Conservation (phyloP, 2,329 filamentous ascomycete genomes). For the Ophioceras dolichostomum region DNA sequence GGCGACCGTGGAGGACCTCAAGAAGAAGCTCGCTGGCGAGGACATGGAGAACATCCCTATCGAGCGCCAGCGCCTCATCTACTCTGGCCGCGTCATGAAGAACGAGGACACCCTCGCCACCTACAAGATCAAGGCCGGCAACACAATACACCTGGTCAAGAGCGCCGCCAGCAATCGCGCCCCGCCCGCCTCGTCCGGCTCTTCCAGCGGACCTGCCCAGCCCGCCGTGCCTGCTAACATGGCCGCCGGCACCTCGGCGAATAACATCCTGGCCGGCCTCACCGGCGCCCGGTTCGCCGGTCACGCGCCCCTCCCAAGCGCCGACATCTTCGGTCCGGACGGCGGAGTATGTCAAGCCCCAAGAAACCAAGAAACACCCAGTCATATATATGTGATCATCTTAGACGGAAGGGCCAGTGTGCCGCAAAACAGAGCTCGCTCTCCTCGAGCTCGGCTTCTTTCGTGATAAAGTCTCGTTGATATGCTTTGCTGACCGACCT, state of each 20-base stretch:
- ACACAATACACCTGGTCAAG: slow-evolving; percentile 94
- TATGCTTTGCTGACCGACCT: slow-evolving; percentile 10
- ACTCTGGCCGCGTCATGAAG: slow-evolving; percentile 93
- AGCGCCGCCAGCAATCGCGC: slow-evolving; percentile 76
- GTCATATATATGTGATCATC: too few species aligned
- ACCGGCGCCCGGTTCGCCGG: slow-evolving; percentile 92
- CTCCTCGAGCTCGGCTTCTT: too few species aligned
- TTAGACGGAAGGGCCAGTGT: too few species aligned
- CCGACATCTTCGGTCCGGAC: slow-evolving; percentile 84
- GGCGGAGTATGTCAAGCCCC: slow-evolving; percentile 60
- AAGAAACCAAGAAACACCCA: too few species aligned
- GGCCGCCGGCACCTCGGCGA: slow-evolving; percentile 62
- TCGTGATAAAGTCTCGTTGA: too few species aligned
- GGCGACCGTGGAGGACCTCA: slow-evolving; percentile 73
- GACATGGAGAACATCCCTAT: slow-evolving; percentile 80
- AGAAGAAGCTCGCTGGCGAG: slow-evolving; percentile 68
- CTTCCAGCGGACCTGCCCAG: slow-evolving; percentile 27
- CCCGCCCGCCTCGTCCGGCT: slow-evolving; percentile 26
- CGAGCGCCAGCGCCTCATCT: slow-evolving; percentile 89
- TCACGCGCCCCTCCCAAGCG: slow-evolving; percentile 75
- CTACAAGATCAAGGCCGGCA: slow-evolving; percentile 93
- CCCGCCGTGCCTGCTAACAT: slow-evolving; percentile 63
- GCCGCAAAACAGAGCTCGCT: too few species aligned
- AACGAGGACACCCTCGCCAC: slow-evolving; percentile 74
- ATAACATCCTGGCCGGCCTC: slow-evolving; percentile 80